These are phyloP conservation scores for Heliamphora exappendiculata DNA, from an alignment of 148 eudicot genomes.

Conservation along the genomic window DNA sequence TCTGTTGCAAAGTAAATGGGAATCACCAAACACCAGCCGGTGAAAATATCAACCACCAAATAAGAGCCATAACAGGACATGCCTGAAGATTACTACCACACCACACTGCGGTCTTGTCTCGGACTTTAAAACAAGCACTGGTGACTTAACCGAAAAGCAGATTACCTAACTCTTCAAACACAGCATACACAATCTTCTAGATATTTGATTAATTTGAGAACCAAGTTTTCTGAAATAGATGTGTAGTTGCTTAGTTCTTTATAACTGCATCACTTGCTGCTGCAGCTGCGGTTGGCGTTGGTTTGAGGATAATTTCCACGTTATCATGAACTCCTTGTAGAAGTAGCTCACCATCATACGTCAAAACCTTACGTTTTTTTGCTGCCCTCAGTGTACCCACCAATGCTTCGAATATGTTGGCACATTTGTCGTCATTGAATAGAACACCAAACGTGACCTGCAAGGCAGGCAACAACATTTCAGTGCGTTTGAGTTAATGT, in stretches of 20 bases:
- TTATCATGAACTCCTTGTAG: conserved; percentile 97
- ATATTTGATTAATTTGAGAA: not conserved
- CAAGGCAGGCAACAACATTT: conserved; percentile 6
- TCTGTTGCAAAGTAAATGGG: not conserved
- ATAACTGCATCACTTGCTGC: conserved; percentile 20
- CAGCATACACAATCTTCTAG: not conserved
- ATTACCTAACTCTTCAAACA: not conserved
- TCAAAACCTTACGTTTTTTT: conserved; percentile 67
- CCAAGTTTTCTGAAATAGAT: not conserved
- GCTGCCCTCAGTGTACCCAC: conserved; percentile 97
- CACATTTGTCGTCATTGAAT: conserved; percentile 85
- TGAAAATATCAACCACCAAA: not conserved
- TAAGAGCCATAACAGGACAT: not conserved
- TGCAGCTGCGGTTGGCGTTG: conserved; percentile 39
- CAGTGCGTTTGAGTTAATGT: not conserved
- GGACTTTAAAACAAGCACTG: not conserved
- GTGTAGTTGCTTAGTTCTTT: conserved; percentile 10
- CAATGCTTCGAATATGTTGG: conserved; percentile 94
- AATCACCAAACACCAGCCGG: not conserved
- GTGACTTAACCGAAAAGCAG: not conserved
- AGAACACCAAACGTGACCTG: conserved; percentile 94
- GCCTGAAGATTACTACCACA: not conserved
- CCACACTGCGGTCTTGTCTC: not conserved
- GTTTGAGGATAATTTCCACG: conserved; percentile 63
- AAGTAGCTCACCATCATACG: conserved; percentile 85